Conservation (phyloP, 805 yeast genomes). For the Grigorovia transvaalensis region DNA sequence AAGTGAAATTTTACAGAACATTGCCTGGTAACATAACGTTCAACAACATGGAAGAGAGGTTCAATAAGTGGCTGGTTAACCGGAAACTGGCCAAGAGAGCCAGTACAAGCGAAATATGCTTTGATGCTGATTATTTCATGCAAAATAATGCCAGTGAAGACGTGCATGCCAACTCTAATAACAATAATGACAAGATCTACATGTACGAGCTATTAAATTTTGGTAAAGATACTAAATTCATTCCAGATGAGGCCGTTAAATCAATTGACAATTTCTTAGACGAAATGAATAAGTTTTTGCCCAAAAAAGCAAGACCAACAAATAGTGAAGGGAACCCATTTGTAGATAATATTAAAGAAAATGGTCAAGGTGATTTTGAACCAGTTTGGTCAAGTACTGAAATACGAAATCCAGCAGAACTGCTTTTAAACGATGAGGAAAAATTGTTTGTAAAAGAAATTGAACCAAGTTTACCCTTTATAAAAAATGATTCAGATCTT, state of each 20-base stretch:
- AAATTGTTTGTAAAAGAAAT: conserved; percentile 10
- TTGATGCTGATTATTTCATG: neutral
- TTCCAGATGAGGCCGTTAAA: conserved; percentile 1
- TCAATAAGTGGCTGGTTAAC: conserved; percentile 8
- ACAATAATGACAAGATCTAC: neutral
- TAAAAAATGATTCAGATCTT: neutral
- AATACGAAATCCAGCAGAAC: conserved; percentile 14
- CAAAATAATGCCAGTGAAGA: neutral
- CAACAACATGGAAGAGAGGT: conserved; percentile 3
- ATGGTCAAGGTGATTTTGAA: conserved; percentile 11
- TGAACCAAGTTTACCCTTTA: neutral
- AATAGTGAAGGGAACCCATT: conserved; percentile 7
- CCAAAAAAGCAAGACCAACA: neutral
- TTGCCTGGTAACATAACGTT: neutral
- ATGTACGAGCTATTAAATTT: neutral
- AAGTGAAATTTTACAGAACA: too few relatives aligned
- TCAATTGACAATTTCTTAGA: conserved; percentile 5
- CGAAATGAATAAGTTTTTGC: conserved; percentile 3
- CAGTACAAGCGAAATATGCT: neutral
- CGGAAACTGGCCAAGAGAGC: conserved; percentile 4
- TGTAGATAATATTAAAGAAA: conserved; percentile 1
- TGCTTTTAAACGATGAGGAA: conserved; percentile 14
- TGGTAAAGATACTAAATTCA: neutral
- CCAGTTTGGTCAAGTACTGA: conserved; percentile 16
- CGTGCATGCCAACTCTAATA: neutral